Conservation (phyloP, 192 early-diverging fungal species). For the Rhizophagus clarus region DNA sequence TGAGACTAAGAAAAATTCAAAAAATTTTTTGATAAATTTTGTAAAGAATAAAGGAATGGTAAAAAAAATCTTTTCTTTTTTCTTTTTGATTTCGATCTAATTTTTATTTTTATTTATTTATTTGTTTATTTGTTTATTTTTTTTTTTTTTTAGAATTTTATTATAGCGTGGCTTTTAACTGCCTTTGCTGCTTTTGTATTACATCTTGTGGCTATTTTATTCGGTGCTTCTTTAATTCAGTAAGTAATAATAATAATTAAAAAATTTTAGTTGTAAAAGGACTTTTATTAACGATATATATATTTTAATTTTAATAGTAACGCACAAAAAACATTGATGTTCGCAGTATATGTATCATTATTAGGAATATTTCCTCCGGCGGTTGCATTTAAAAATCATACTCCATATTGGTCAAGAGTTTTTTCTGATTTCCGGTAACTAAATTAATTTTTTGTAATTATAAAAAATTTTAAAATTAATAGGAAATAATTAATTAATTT, state of each 20-base stretch:
- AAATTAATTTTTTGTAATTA: no score
- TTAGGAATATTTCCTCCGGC: conserved; percentile 36
- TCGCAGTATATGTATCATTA: conserved; percentile 39
- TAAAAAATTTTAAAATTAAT: no score
- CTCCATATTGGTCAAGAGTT: conserved; percentile 36
- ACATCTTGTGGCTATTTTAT: conserved; percentile 36
- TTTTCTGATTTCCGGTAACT: conserved; percentile 23
- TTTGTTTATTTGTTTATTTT: no score
- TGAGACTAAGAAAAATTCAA: neutral
- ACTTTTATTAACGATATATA: neutral
- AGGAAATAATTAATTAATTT: no score
- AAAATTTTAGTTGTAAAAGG: neutral
- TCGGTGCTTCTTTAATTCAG: conserved; percentile 40
- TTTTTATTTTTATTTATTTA: no score
- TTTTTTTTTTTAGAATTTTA: conserved; percentile 27
- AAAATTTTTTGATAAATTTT: neutral
- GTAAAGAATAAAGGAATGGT: conserved; percentile 18
- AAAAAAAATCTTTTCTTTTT: neutral
- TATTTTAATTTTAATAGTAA: conserved; percentile 29
- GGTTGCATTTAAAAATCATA: conserved; percentile 14
- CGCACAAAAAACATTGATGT: conserved; percentile 35
- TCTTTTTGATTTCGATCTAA: neutral
- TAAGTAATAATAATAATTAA: conserved; percentile 21
- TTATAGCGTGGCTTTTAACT: conserved; percentile 15
- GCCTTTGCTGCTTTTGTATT: conserved; percentile 29